Percentiles rank a stretch among this genome's conserved stretches.
Conservation (phyloP, 1,139 yeast species). For the Zygosaccharomyces pseudobailii region DNA sequence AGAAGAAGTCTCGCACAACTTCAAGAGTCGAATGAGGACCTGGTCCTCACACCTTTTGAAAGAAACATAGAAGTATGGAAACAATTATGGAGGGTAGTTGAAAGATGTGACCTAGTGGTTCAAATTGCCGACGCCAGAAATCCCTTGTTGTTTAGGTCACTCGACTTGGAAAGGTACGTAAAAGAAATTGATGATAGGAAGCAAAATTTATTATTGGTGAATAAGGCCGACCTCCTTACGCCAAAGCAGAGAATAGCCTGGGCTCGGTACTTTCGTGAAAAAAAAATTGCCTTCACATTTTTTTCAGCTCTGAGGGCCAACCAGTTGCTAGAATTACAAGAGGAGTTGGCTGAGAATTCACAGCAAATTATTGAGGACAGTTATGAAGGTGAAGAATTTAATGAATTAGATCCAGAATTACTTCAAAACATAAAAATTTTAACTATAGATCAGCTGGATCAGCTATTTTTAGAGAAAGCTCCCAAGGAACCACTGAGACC, state of each 20-base stretch:
- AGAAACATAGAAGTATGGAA: conserved; percentile 98
- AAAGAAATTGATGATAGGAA: conserved; percentile 66
- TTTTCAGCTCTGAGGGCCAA: conserved; percentile 89
- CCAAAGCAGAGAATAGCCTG: conserved; percentile 71
- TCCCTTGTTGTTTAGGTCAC: conserved; percentile 84
- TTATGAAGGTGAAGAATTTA: conserved; percentile 33
- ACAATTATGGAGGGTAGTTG: conserved; percentile 97
- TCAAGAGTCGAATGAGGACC: conserved; percentile 69
- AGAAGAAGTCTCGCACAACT: conserved; percentile 80
- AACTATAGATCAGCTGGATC: conserved; percentile 79
- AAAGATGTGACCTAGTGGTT: conserved; percentile 87
- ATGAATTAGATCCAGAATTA: conserved; percentile 35
- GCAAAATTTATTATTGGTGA: conserved; percentile 75
- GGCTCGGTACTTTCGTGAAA: conserved; percentile 74
- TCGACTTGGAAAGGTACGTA: conserved; percentile 83
- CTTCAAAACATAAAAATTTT: conserved; percentile 61
- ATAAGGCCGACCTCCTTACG: conserved; percentile 88
- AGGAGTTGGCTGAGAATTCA: conserved; percentile 35
- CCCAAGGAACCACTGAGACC: conserved; percentile 56
- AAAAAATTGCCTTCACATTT: conserved; percentile 78
- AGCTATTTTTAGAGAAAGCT: conserved; percentile 70
- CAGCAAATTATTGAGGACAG: conserved; percentile 36
- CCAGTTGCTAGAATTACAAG: conserved; percentile 58
- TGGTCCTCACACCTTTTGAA: conserved; percentile 92
- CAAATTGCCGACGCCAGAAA: conserved; percentile 98